Conservation (phyloP, 2,329 filamentous ascomycete genomes). For the Beauveria medogensis region DNA sequence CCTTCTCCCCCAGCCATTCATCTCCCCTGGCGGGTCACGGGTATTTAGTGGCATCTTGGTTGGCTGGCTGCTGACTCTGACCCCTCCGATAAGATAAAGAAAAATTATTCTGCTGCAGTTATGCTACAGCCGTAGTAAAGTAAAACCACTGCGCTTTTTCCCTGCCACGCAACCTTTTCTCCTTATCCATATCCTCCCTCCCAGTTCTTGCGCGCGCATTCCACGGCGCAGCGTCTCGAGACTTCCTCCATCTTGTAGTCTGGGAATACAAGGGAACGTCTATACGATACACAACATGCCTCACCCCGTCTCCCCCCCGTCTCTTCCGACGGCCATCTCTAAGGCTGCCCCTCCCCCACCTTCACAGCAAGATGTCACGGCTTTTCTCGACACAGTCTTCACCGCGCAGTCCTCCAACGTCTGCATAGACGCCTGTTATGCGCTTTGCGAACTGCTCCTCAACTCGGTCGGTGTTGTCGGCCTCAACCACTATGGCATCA, state of each 20-base stretch:
- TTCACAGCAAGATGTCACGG: constrained; percentile 56
- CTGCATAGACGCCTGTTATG: constrained; percentile 57
- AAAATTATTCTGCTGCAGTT: constrained; percentile 8
- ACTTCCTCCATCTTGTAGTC: neutral
- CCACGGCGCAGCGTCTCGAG: constrained; percentile 9
- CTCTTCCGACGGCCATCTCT: constrained; percentile 34
- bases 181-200: neutral
- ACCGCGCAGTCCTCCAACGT: constrained; percentile 58
- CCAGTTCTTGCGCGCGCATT: constrained; percentile 6
- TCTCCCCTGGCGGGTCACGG: constrained; percentile 3
- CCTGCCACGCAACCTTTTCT: constrained; percentile 6
- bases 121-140: neutral
- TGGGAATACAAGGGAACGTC: neutral
- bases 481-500: constrained; percentile 44
- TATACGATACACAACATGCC: constrained; percentile 29
- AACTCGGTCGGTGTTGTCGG: constrained; percentile 46
- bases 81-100: constrained; percentile 11
- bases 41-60: constrained; percentile 1
- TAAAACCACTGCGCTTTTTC: constrained; percentile 1
- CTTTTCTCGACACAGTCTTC: constrained; percentile 60
- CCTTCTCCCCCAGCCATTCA: neutral
- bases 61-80: constrained; percentile 4
- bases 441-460: constrained; percentile 51
- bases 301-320: constrained; percentile 41
- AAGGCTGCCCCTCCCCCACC: constrained; percentile 47